Evolutionary conservation across 495 filamentous ascomycete genomes (phyloP).

Genomic region (Penicillium atrosanguineum): DNA sequence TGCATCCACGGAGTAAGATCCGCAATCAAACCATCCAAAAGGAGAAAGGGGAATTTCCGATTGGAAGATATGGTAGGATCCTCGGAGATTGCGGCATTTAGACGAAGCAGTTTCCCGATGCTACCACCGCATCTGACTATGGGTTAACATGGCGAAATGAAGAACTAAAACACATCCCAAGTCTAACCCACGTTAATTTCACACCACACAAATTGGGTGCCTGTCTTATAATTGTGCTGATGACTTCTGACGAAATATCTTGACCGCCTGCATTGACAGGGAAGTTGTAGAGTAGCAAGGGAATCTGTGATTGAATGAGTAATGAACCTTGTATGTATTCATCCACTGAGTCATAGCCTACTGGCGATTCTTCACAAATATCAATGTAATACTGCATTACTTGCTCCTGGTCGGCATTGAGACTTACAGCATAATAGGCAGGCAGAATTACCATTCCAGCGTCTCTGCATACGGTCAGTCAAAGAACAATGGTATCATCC

Average conservation of each 20-base stretch:
- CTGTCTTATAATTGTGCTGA: constrained; percentile 12
- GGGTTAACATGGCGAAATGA: not conserved
- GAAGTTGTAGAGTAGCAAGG: constrained; percentile 22
- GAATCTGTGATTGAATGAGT: constrained; percentile 11
- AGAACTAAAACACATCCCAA: no score
- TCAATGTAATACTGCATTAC: constrained; percentile 22
- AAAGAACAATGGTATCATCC: no score
- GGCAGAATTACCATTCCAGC: constrained; percentile 25
- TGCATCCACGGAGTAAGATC: constrained; percentile 23
- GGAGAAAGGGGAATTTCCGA: constrained; percentile 16
- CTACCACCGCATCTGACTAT: constrained; percentile 19
- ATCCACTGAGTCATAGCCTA: no score
- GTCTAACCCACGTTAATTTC: constrained; percentile 21
- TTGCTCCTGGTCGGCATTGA: constrained; percentile 14
- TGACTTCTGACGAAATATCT: constrained; percentile 23
- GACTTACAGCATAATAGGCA: constrained; percentile 24
- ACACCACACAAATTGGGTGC: constrained; percentile 21
- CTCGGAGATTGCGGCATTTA: constrained; percentile 12
- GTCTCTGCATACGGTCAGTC: no score
- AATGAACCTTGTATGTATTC: no score
- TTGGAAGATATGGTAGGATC: constrained; percentile 6
- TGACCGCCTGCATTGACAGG: constrained; percentile 22
- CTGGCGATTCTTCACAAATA: constrained; percentile 21
- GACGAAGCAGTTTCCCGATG: constrained; percentile 17
- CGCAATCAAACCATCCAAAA: constrained; percentile 20